Percentiles rank a stretch among this genome's conserved stretches.
phyloP scores from a whole-genome alignment of 2,329 filamentous ascomycete genomes.

The Fusarium falciforme region DNA sequence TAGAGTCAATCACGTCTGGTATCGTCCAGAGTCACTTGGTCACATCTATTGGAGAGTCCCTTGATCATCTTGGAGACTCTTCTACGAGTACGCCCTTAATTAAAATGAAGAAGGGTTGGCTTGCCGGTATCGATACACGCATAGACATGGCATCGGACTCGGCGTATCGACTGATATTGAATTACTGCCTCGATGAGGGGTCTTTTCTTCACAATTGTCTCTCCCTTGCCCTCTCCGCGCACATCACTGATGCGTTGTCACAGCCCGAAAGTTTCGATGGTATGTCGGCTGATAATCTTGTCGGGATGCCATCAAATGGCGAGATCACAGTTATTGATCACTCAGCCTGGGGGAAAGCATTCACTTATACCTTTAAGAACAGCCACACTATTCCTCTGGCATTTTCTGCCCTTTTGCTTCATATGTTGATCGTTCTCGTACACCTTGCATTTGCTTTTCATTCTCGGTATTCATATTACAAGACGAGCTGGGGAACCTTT shows the following conservation, averaged over 20 bases:
- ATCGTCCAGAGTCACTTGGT: neutral
- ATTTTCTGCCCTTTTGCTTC: neutral
- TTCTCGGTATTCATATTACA: neutral
- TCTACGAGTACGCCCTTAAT: neutral
- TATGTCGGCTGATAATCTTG: neutral
- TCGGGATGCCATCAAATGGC: neutral
- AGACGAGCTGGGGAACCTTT: neutral
- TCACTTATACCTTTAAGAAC: neutral
- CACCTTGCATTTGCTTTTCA: neutral
- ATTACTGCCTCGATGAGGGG: neutral
- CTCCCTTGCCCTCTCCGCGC: neutral
- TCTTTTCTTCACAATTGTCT: neutral
- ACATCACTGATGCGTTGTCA: neutral
- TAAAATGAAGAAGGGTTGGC: neutral
- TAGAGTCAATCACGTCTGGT: neutral
- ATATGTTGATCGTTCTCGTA: neutral
- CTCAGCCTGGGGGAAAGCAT: neutral
- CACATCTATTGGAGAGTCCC: neutral
- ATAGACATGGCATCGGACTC: neutral
- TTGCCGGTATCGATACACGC: neutral
- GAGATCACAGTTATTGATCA: neutral
- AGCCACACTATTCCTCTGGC: neutral
- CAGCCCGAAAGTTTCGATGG: neutral
- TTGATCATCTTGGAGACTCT: neutral
- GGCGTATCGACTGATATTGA: neutral